Percentiles rank a stretch among this genome's conserved stretches.
Conservation (phyloP, 73 alveolate species). For the Paraurostyla sp. region DNA sequence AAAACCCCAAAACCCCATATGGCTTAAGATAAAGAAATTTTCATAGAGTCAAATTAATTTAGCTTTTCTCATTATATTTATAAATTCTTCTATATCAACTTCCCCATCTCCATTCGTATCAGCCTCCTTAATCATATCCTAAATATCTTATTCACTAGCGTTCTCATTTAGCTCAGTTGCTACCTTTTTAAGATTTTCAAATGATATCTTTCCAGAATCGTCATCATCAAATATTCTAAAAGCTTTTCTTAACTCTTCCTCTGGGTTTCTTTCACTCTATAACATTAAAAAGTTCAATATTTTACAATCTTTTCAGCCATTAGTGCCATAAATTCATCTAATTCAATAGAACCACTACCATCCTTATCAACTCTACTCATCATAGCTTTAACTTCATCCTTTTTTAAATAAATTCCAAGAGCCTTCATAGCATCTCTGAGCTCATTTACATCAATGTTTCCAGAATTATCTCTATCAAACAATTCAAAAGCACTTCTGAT, state of each 20-base stretch:
- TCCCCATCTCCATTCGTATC: constrained; percentile 80
- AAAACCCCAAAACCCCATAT: constrained; percentile 51
- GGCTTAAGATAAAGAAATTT: not conserved
- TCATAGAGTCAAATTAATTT: constrained; percentile 29
- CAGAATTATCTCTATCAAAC: constrained; percentile 88
- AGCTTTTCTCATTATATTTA: constrained; percentile 73
- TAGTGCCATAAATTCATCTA: constrained; percentile 85
- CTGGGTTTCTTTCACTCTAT: constrained; percentile 79
- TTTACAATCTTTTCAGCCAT: constrained; percentile 78
- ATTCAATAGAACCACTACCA: constrained; percentile 80
- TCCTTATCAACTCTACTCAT: constrained; percentile 83
- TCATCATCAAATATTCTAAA: constrained; percentile 84
- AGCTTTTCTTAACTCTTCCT: constrained; percentile 84
- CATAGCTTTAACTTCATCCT: constrained; percentile 77
- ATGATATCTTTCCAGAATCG: constrained; percentile 84
- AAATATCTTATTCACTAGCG: constrained; percentile 81
- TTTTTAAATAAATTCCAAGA: constrained; percentile 79
- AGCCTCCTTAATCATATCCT: constrained; percentile 82
- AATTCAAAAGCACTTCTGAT: constrained; percentile 84
- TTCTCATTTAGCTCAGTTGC: constrained; percentile 79
- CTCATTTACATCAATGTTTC: constrained; percentile 78
- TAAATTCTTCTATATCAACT: constrained; percentile 71
- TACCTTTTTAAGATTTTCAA: constrained; percentile 80
- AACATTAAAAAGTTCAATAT: not conserved
- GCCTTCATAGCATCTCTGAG: constrained; percentile 89